Evolutionary conservation across 2,329 filamentous ascomycete genomes (phyloP).

Genomic region (Alternaria rosae): DNA sequence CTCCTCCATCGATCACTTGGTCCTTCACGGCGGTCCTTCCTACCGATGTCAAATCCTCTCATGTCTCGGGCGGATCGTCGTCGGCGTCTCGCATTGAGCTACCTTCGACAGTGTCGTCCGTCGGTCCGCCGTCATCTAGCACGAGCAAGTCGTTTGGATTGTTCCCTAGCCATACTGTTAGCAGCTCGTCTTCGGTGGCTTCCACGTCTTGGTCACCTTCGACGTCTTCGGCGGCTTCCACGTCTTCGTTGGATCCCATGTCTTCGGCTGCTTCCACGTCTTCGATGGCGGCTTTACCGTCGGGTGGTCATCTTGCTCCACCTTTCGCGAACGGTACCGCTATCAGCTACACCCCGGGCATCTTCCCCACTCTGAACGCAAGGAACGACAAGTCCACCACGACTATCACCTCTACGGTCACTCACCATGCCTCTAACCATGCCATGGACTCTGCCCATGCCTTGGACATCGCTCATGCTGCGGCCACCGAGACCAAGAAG

Average conservation of each 20-base stretch:
- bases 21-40: constrained; percentile 6
- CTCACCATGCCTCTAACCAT: neutral
- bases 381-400: constrained; percentile 1
- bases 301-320: neutral
- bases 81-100: neutral
- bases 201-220: neutral
- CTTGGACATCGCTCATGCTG: neutral
- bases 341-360: constrained; percentile 5
- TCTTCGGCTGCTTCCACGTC: neutral
- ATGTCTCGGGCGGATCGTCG: neutral
- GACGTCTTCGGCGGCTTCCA: neutral
- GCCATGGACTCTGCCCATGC: neutral
- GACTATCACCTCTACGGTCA: neutral
- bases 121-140: neutral
- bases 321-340: constrained; percentile 1
- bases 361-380: constrained; percentile 14
- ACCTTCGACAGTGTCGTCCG: neutral
- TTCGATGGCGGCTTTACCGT: neutral
- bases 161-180: neutral
- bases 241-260: neutral
- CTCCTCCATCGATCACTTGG: neutral
- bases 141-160: neutral
- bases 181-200: constrained; percentile 4
- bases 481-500: neutral
- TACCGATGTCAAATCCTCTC: neutral